A percentile compares a stretch with the other conserved stretches of the same genome.
phyloP scores from a whole-genome alignment of 2,329 filamentous ascomycete species.

The Pseudogymnoascus sp. region DNA sequence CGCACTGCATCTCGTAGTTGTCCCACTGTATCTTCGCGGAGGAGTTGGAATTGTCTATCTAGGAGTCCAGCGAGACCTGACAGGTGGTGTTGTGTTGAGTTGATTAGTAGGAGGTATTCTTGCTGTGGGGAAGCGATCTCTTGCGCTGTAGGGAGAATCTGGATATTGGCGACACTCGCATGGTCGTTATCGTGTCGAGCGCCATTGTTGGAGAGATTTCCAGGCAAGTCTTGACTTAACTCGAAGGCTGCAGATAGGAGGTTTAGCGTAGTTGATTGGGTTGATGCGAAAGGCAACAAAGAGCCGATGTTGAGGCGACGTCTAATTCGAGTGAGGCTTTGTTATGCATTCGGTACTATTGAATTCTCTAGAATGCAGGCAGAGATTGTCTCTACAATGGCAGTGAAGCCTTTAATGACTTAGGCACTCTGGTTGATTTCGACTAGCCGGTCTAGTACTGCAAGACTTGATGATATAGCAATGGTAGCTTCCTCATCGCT shows the following conservation, averaged over 20 bases:
- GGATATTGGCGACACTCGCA: slow-evolving; percentile 36
- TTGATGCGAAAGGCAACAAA: slow-evolving; percentile 17
- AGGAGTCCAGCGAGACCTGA: slow-evolving; percentile 37
- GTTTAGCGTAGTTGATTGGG: slow-evolving; percentile 12
- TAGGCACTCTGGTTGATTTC: slow-evolving; percentile 32
- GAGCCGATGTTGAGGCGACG: slow-evolving; percentile 21
- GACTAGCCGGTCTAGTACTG: slow-evolving; percentile 25
- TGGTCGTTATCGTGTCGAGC: slow-evolving; percentile 43
- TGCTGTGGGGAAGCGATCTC: slow-evolving; percentile 36
- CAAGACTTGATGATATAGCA: slow-evolving; percentile 21
- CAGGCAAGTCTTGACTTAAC: slow-evolving; percentile 25
- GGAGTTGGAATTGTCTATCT: slow-evolving; percentile 46
- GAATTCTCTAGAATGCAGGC: slow-evolving; percentile 19
- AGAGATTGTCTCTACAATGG: slow-evolving; percentile 22
- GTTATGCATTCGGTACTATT: slow-evolving; percentile 15
- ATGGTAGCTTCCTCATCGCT: slow-evolving; percentile 15
- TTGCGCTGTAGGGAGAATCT: slow-evolving; percentile 39
- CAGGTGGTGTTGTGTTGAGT: slow-evolving; percentile 33
- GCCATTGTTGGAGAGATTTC: slow-evolving; percentile 25
- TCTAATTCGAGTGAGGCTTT: slow-evolving; percentile 20
- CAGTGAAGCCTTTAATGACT: slow-evolving; percentile 19
- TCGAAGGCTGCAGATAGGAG: slow-evolving; percentile 18
- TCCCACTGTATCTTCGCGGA: slow-evolving; percentile 47
- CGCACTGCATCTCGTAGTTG: slow-evolving; percentile 42
- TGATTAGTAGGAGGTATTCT: slow-evolving; percentile 37